phyloP scores from a whole-genome alignment of 176 grass and related monocot genomes.

The Rhynchospora tenuis region DNA sequence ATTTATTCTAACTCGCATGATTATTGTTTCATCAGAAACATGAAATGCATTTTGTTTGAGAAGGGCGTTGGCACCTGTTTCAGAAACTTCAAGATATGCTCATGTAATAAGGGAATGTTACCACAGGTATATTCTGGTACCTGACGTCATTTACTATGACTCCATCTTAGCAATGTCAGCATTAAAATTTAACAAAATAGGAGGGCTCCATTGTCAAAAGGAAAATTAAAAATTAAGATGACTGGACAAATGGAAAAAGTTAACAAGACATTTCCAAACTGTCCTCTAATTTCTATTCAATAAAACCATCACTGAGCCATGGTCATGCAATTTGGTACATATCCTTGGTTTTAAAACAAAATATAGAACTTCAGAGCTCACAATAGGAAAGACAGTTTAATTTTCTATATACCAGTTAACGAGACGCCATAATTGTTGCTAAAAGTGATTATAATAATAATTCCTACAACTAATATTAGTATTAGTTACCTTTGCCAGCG shows the following conservation, averaged over 20 bases:
- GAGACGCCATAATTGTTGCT: background rate
- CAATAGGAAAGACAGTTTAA: background rate
- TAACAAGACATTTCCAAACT: background rate
- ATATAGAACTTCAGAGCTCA: background rate
- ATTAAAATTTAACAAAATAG: background rate
- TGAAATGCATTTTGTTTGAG: background rate
- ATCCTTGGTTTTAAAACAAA: background rate
- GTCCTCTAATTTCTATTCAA: background rate
- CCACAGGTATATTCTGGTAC: background rate
- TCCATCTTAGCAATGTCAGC: background rate
- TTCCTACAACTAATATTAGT: background rate
- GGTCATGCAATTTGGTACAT: background rate
- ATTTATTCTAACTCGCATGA: background rate
- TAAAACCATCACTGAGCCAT: background rate
- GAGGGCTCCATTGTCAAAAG: background rate
- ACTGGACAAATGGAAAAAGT: background rate
- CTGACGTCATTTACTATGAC: background rate
- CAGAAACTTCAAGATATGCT: background rate
- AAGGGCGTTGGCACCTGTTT: background rate
- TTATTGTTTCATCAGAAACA: background rate
- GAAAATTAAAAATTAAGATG: background rate
- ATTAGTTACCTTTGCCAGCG: slow-evolving; percentile 79
- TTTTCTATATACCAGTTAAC: no score
- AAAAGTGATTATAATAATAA: background rate
- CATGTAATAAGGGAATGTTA: background rate